Evolutionary conservation across 2,329 filamentous ascomycete species (phyloP).

Genomic region (Colletotrichum costaricense): DNA sequence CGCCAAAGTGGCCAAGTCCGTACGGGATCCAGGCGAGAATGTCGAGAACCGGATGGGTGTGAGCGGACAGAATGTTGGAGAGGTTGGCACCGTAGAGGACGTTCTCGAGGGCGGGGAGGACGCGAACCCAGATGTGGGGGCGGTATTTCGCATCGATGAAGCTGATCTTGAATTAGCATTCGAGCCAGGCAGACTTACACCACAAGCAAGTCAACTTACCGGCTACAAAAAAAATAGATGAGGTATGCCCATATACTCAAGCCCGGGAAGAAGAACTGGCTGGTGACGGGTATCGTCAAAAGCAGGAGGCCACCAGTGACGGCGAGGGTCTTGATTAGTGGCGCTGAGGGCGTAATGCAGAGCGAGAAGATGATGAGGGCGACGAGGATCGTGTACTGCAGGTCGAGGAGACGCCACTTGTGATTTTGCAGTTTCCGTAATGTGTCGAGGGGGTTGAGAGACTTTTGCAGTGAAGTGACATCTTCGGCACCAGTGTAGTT

Average conservation of each 20-base stretch:
- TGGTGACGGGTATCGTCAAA: conserved; percentile 83
- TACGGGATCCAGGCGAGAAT: conserved; percentile 94
- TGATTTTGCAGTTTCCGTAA: conserved; percentile 80
- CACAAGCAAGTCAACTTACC: conserved; percentile 68
- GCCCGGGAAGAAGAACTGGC: conserved; percentile 92
- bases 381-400: conserved; percentile 83
- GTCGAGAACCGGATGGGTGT: conserved; percentile 86
- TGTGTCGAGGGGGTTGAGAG: conserved; percentile 83
- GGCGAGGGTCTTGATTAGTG: conserved; percentile 80
- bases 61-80: conserved; percentile 93
- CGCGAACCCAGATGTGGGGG: conserved; percentile 94
- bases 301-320: conserved; percentile 75
- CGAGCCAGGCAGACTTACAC: background rate
- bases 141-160: conserved; percentile 91
- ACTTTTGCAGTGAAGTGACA: conserved; percentile 82
- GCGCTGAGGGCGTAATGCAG: conserved; percentile 83
- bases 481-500: conserved; percentile 58
- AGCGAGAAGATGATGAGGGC: conserved; percentile 85
- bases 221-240: conserved; percentile 90
- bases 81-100: conserved; percentile 96
- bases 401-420: conserved; percentile 84
- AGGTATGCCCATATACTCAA: conserved; percentile 88
- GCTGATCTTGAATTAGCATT: conserved; percentile 55
- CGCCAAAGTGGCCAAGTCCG: conserved; percentile 89
- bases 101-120: conserved; percentile 93